Evolutionary conservation across 2,329 filamentous ascomycete genomes (phyloP).

Genomic region (Neofusicoccum sp.): DNA sequence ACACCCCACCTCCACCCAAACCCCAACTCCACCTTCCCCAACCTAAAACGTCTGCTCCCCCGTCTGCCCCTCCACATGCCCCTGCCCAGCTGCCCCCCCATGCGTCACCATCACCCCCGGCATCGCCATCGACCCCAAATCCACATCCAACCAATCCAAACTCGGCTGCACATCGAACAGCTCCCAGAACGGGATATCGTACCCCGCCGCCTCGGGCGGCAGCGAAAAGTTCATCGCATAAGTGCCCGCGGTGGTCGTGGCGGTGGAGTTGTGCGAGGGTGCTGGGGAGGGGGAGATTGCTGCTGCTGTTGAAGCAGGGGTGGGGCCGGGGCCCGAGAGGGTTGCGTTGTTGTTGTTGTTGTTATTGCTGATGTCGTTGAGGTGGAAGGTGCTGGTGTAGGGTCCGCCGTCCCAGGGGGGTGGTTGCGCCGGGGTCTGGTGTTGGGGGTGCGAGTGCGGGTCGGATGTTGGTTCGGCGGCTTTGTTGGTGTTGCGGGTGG

Average conservation of each 20-base stretch:
- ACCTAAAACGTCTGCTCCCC: too few species aligned
- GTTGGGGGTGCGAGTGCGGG: neutral
- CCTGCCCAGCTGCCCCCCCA: neutral
- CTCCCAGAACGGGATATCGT: slow-evolving; percentile 32
- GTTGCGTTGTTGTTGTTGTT: neutral
- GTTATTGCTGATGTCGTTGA: neutral
- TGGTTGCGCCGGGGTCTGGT: neutral
- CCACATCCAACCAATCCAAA: slow-evolving; percentile 38
- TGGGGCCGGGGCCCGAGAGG: neutral
- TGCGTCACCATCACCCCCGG: neutral
- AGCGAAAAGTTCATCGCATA: slow-evolving; percentile 1
- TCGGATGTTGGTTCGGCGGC: too few species aligned
- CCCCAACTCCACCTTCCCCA: too few species aligned
- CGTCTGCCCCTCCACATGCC: neutral
- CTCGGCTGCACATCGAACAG: slow-evolving; percentile 38
- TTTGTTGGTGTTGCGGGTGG: neutral
- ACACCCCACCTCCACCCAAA: too few species aligned
- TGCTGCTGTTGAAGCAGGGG: neutral
- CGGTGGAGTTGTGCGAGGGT: neutral
- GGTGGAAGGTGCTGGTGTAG: slow-evolving; percentile 13
- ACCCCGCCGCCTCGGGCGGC: neutral
- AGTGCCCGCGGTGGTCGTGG: neutral
- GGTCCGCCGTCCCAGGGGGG: slow-evolving; percentile 1
- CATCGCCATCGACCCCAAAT: slow-evolving; percentile 24
- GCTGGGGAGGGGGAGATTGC: neutral